phyloP scores from a whole-genome alignment of 2,329 filamentous ascomycete species.

The Arthroderma sp. region DNA sequence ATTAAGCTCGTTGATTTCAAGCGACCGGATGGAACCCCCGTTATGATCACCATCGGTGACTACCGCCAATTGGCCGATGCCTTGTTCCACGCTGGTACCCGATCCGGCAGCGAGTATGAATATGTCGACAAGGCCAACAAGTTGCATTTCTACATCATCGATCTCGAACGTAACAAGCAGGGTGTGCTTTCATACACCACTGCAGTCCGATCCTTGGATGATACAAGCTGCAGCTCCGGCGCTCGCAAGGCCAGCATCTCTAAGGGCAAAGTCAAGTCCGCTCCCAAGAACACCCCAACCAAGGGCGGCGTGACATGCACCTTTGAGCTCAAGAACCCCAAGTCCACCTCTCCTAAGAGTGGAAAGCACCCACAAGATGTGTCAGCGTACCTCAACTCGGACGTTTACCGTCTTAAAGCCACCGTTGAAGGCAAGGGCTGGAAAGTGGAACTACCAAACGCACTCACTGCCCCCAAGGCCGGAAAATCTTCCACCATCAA shows the following conservation, averaged over 20 bases:
- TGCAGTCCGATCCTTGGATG: conserved; percentile 7
- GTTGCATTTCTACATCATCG: conserved; percentile 11
- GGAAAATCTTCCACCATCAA: conserved; percentile 8
- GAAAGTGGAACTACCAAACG: conserved; percentile 11
- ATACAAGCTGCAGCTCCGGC: conserved; percentile 5
- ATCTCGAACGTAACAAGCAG: conserved; percentile 9
- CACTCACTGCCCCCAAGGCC: conserved; percentile 7
- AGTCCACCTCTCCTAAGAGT: conserved; percentile 4
- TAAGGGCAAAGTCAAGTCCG: conserved; percentile 1
- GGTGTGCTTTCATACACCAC: conserved; percentile 11
- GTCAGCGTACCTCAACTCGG: conserved; percentile 8
- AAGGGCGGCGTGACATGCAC: conserved; percentile 9
- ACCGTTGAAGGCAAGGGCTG: conserved; percentile 9
- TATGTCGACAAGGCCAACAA: conserved; percentile 10
- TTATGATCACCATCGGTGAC: conserved; percentile 10
- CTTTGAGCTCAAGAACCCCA: conserved; percentile 10
- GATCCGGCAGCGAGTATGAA: conserved; percentile 12
- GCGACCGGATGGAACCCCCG: conserved; percentile 9
- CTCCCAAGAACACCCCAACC: conserved; percentile 4
- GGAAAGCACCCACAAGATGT: conserved; percentile 9
- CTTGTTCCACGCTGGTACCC: conserved; percentile 12
- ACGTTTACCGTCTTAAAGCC: conserved; percentile 12
- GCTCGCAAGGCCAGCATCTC: conserved; percentile 6
- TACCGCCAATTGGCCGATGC: conserved; percentile 11
- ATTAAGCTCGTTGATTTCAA: conserved; percentile 10